Percentiles rank a stretch among this genome's conserved stretches.
These are phyloP conservation scores for Trichophyton schoenleinii DNA, from an alignment of 2,329 filamentous ascomycete species.

Conservation along the genomic window DNA sequence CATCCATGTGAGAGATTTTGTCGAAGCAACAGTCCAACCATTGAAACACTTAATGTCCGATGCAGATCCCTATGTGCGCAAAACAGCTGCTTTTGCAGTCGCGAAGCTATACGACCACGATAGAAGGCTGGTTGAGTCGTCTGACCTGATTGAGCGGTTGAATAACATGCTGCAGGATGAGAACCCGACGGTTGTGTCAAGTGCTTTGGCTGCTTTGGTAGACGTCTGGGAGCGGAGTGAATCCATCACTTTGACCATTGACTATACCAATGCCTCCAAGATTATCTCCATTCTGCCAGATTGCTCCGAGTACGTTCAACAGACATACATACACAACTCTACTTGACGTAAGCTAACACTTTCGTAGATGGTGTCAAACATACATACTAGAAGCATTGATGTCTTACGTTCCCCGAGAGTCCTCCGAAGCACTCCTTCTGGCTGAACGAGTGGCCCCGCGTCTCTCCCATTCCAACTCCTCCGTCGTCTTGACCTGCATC, in stretches of 20 bases:
- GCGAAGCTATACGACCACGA: conserved; percentile 98
- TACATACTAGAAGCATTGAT: conserved; percentile 97
- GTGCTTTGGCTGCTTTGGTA: conserved; percentile 78
- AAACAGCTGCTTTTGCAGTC: conserved; percentile 91
- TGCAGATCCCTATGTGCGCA: conserved; percentile 86
- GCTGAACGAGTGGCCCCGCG: conserved; percentile 93
- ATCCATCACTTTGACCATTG: conserved; percentile 93
- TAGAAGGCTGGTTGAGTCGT: conserved; percentile 72
- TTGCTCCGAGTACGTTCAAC: conserved; percentile 70
- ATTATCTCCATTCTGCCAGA: conserved; percentile 93
- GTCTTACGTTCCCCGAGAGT: conserved; percentile 92
- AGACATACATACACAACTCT: not conserved
- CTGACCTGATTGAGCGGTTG: conserved; percentile 80
- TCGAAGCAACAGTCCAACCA: conserved; percentile 75
- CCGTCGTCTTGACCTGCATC: conserved; percentile 91
- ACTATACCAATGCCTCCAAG: conserved; percentile 94
- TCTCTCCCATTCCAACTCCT: conserved; percentile 90
- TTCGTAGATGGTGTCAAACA: conserved; percentile 80
- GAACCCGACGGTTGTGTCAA: conserved; percentile 94
- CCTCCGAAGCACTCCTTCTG: conserved; percentile 71
- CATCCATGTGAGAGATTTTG: conserved; percentile 89
- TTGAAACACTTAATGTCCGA: conserved; percentile 76
- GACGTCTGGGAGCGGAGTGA: conserved; percentile 98
- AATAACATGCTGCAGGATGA: conserved; percentile 87
- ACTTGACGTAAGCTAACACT: not conserved